Evolutionary conservation across 306 rosid genomes (phyloP), one percentile per base, ranked within the genome.

Genomic region (Sophora flavescens): DNA sequence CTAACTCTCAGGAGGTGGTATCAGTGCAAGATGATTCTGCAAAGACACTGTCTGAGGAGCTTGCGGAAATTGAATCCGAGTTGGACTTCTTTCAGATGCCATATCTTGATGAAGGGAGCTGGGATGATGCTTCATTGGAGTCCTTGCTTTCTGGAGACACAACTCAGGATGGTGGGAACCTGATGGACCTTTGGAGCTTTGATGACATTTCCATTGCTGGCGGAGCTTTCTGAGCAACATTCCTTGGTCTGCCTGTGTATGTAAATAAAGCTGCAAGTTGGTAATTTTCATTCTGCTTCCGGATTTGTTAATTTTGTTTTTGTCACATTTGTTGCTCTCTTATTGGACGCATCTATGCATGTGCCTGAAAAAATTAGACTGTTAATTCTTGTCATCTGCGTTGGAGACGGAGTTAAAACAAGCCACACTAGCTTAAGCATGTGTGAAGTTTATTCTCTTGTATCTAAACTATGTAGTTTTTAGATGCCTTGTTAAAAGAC

Each of bases 231-330:
- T 90, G 39, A 86, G 87, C 76, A 26, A 77, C 70, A 44, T 68
- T 60, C 57, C 64, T 59, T 75, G 44, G 77, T 69, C 51, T 68
- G 68, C 84, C 69, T 66, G 77, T 71, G 64, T 78, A 78, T 88
- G 89, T 89, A 89, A 93, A 93, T 89, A 93, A 86, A 85, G 84
- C 87, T 83, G 70, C 88, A 88, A 69, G 91, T 82, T 86, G 72
- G 89, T 87, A 70, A 62, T 63, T 77, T 64, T 59, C 72, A 48
- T 69, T 69, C 50, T 54, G 62, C 54, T 64, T 51, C 67, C 8
- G 6, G 41, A 18, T 44, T 72, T 26, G 12, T 26, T 39, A n/a
- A 5, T 72, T 35, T 58, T 42, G 41, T 28, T 15, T 12, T 17
- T 42, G 38, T 47, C 14, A 7, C 56, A 28, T 58, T 76, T n/a